These are phyloP conservation scores for Nemophila menziesii DNA, from an alignment of 257 asterid species.

Conservation along the genomic window DNA sequence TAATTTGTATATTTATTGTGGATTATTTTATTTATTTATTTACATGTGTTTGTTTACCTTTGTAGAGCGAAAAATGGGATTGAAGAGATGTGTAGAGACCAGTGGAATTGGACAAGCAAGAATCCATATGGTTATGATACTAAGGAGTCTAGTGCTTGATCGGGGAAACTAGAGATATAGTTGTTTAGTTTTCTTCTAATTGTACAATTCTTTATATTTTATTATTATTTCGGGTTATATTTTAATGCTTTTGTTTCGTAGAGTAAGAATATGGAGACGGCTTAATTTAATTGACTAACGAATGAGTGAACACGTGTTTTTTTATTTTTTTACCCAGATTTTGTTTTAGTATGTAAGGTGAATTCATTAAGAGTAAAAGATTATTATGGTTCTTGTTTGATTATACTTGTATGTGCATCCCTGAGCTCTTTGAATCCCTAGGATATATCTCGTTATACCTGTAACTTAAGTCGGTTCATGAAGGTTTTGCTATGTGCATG, in stretches of 20 bases:
- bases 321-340: not conserved
- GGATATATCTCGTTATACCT: no score
- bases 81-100: conserved; percentile 86
- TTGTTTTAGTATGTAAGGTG: not conserved
- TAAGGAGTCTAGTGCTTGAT: conserved; percentile 24
- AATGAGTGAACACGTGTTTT: not conserved
- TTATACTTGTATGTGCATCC: not conserved
- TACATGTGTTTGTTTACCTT: not conserved
- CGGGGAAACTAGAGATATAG: not conserved
- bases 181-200: not conserved
- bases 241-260: not conserved
- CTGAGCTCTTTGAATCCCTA: not conserved
- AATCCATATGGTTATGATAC: conserved; percentile 73
- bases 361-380: not conserved
- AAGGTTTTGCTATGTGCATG: no score
- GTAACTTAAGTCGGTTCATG: no score
- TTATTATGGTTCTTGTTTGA: not conserved
- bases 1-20: no score
- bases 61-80: conserved; percentile 10
- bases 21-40: no score
- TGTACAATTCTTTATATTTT: not conserved
- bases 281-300: not conserved
- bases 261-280: not conserved
- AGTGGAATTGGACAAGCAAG: conserved; percentile 98
- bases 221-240: not conserved